These are phyloP conservation scores for Dittrichia graveolens DNA, from an alignment of 129 eudicot genomes.

Conservation along the genomic window DNA sequence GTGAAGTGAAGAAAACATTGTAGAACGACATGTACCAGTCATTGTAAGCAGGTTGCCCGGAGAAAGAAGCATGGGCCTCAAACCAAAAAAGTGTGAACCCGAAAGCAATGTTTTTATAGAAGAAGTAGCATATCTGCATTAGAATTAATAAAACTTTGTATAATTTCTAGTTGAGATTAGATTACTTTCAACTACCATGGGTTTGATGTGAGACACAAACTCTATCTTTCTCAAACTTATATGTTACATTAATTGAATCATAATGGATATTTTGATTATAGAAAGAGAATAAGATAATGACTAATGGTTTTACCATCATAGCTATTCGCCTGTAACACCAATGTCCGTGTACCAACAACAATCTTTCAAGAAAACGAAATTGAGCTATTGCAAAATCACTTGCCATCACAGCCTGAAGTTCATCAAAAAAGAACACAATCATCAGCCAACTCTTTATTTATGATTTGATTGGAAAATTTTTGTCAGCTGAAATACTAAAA, in stretches of 20 bases:
- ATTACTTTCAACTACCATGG: no score
- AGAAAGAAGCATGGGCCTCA: conserved; percentile 93
- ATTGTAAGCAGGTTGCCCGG: conserved; percentile 95
- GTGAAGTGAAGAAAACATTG: conserved; percentile 98
- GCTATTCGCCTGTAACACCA: conserved; percentile 98
- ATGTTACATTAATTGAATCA: not conserved
- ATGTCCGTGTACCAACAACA: conserved; percentile 96
- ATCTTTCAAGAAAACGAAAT: conserved; percentile 84
- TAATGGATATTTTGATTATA: conserved; percentile 1
- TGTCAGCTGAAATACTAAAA: not conserved
- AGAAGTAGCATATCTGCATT: conserved; percentile 94
- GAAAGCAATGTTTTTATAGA: conserved; percentile 88
- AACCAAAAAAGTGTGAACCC: conserved; percentile 99
- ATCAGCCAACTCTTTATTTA: not conserved
- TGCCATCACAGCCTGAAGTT: conserved; percentile 90
- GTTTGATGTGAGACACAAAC: no score
- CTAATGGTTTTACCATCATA: conserved; percentile 68
- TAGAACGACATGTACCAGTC: conserved; percentile 98
- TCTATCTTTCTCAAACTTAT: no score
- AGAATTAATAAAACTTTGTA: not conserved
- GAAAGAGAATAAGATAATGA: conserved; percentile 3
- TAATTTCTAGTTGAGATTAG: conserved; percentile 10
- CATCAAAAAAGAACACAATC: conserved; percentile 17
- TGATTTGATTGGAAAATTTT: no score
- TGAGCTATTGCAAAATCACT: conserved; percentile 96